phyloP scores from a whole-genome alignment of 768 basidiomycete species.

The Boletus insuetus region DNA sequence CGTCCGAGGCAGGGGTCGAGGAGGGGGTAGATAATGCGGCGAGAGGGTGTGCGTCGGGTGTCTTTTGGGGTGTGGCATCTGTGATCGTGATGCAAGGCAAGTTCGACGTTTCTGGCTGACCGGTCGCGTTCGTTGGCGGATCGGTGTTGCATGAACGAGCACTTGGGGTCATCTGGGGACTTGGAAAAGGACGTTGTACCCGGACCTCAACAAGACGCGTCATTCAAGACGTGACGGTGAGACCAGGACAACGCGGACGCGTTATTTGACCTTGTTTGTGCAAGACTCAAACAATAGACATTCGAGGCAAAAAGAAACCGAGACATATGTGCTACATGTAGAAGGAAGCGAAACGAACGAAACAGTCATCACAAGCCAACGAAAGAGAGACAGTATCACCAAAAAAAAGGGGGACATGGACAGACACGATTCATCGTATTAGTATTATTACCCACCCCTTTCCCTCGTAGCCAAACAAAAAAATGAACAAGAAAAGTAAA shows the following conservation, averaged over 20 bases:
- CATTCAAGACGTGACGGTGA: background rate
- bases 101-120: background rate
- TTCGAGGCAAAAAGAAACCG: background rate
- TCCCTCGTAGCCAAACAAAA: slow-evolving; percentile 10
- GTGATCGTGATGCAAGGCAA: slow-evolving; percentile 13
- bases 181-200: background rate
- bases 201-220: background rate
- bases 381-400: slow-evolving; percentile 1
- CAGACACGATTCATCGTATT: slow-evolving; percentile 10
- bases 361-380: background rate
- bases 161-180: background rate
- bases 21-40: slow-evolving; percentile 1
- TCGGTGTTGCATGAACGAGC: background rate
- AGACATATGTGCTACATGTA: slow-evolving; percentile 1
- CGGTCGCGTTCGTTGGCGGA: background rate
- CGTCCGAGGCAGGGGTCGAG: background rate
- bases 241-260: background rate
- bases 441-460: slow-evolving; percentile 14
- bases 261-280: slow-evolving; percentile 14
- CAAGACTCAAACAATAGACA: background rate
- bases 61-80: slow-evolving; percentile 23
- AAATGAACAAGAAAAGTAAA: slow-evolving; percentile 14
- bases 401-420: slow-evolving; percentile 4
- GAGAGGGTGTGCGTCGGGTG: background rate
- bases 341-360: background rate